These are phyloP conservation scores for Ramichloridium luteum DNA, from an alignment of 2,329 filamentous ascomycete genomes.

Conservation along the genomic window DNA sequence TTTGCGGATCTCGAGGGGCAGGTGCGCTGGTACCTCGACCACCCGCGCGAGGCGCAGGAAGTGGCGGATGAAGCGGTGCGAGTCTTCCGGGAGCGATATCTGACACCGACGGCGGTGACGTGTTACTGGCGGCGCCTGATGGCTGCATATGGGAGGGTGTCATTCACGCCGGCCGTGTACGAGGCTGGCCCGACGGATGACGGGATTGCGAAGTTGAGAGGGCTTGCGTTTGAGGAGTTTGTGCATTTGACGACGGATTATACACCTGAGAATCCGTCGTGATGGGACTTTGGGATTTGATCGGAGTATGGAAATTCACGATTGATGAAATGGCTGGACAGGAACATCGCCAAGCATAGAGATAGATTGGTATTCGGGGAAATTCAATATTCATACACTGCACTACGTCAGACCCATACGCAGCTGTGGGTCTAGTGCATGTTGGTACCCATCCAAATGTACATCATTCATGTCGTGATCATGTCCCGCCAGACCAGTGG, in stretches of 20 bases:
- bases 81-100: conserved; percentile 41
- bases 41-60: conserved; percentile 28
- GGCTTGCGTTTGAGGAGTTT: background rate
- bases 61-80: conserved; percentile 34
- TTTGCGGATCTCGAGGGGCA: conserved; percentile 28
- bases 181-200: background rate
- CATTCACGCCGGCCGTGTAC: background rate
- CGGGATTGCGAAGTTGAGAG: background rate
- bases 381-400: too few species aligned
- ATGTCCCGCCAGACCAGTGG: too few species aligned
- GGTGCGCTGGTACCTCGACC: conserved; percentile 22
- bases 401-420: too few species aligned
- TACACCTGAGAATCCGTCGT: too few species aligned
- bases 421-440: too few species aligned
- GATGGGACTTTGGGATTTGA: too few species aligned
- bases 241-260: background rate
- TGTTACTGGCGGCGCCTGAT: conserved; percentile 13
- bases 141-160: conserved; percentile 11
- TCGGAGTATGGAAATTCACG: too few species aligned
- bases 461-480: too few species aligned
- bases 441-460: too few species aligned
- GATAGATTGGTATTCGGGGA: too few species aligned
- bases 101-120: conserved; percentile 22
- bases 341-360: too few species aligned
- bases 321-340: too few species aligned